Percentiles rank a stretch among this genome's conserved stretches.
phyloP scores from a whole-genome alignment of 192 early-diverging fungal genomes.

The Backusella australiensis region DNA sequence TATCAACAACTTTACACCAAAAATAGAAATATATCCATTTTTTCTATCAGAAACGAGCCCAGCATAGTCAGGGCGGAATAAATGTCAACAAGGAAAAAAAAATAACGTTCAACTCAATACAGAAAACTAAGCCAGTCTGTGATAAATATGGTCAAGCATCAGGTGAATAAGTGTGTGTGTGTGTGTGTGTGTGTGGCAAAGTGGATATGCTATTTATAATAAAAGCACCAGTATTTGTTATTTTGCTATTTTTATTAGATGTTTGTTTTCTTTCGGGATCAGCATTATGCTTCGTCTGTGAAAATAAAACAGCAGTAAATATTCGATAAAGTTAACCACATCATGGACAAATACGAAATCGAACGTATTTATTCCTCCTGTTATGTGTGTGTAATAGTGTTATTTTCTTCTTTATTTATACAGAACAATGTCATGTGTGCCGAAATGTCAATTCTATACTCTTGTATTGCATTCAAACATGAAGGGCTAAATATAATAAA shows the following conservation, averaged over 20 bases:
- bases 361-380: not conserved
- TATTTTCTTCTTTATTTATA: not conserved
- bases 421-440: not conserved
- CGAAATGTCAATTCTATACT: not conserved
- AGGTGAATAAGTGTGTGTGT: not conserved
- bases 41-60: not conserved
- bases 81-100: not conserved
- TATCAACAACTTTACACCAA: not conserved
- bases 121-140: not conserved
- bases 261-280: not conserved
- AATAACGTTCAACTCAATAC: too few species aligned
- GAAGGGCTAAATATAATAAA: not conserved
- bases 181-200: not conserved
- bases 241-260: not conserved
- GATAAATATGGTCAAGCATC: not conserved
- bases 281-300: not conserved
- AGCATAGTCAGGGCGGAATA: not conserved
- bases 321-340: not conserved
- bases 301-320: not conserved
- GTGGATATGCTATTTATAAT: not conserved
- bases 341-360: not conserved
- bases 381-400: not conserved
- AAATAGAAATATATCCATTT: not conserved
- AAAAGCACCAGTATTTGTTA: not conserved
- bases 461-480: not conserved